Conservation (phyloP, 163 green algal species). For the Scenedesmus sp. region DNA sequence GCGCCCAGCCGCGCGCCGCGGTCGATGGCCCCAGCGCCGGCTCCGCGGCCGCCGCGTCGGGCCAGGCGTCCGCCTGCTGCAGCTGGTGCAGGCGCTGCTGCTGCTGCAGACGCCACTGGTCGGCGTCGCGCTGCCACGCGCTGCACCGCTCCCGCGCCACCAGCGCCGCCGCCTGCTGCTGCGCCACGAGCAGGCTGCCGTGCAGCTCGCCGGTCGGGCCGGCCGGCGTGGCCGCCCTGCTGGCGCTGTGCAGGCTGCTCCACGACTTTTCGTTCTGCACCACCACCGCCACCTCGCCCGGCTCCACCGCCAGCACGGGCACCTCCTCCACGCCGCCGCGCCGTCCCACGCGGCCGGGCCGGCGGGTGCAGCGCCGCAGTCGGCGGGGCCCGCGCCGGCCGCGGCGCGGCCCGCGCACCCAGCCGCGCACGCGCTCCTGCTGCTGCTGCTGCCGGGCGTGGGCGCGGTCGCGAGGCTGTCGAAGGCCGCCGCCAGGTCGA, state of each 20-base stretch:
- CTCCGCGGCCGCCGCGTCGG: background rate
- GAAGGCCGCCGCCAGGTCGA: constrained; percentile 13
- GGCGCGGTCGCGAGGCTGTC: constrained; percentile 4
- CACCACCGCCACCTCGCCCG: constrained; percentile 19
- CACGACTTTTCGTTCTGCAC: constrained; percentile 37
- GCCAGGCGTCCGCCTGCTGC: background rate
- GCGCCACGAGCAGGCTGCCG: background rate
- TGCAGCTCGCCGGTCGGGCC: background rate
- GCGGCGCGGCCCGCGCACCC: no score
- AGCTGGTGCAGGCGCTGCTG: background rate
- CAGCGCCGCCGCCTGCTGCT: background rate
- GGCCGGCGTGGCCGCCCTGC: background rate
- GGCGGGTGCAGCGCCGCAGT: background rate
- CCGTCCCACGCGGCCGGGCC: background rate
- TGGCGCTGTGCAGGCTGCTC: background rate
- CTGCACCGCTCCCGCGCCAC: background rate
- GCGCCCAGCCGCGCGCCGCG: no score
- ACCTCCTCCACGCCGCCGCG: constrained; percentile 31
- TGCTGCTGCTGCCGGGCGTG: constrained; percentile 3
- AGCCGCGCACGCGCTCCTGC: no score
- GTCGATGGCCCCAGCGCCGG: background rate
- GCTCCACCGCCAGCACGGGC: constrained; percentile 10
- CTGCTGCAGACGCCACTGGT: background rate
- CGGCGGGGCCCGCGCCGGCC: background rate
- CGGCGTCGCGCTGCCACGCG: no score